Base-by-base conservation (phyloP, 306 rosid species). In the Datisca glomerata region DNA sequence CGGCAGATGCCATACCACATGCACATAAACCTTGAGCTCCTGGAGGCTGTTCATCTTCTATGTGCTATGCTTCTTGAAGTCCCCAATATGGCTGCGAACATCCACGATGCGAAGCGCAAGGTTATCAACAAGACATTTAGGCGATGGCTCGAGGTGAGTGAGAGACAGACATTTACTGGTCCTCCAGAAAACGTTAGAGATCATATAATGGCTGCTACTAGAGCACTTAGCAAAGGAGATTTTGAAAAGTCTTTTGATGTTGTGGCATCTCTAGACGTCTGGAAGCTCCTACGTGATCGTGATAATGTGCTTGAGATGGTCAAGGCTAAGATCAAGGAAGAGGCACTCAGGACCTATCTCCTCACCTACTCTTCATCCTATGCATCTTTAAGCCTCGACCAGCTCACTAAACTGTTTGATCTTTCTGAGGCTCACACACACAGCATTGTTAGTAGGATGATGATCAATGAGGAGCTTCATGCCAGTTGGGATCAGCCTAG, bases 1-100 rank as follows among this genome's bases (percentile, higher is more conserved):
- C 75, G 98, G 3, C 96, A 84, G 66, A 91, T 91, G 98, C 98
- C 98, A 22, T 91, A 84, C 59, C 98, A 91, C 45, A 91, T 91
- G 98, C 98, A 91, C 67, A 91, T 91, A 38, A 91, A 80, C 69
- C 96, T 82, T 18, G 98, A 91, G 78, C 96, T 84, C 41, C 40
- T 85, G 61, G 98, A 91, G 63, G 57, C 92, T 0, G 94, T 91
- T 29, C 98, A 91, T 73, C 73, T 91, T 57, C 79, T 67, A 61
- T 70, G 94, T 57, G 95, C 96, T 31, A 91, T 91, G 96, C 76
- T 91, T 61, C 80, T 91, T 34, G 98, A 91, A 71, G 96, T 91
- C 42, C 98, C 98, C 20, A 84, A 84, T 57, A 70, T 80, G 75
- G 98, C 96, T 7, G 84, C 94, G 36, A 85, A 78, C 58, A 41